These are phyloP conservation scores for Hymenoscyphus occultus DNA, from an alignment of 2,329 filamentous ascomycete species.

Conservation along the genomic window DNA sequence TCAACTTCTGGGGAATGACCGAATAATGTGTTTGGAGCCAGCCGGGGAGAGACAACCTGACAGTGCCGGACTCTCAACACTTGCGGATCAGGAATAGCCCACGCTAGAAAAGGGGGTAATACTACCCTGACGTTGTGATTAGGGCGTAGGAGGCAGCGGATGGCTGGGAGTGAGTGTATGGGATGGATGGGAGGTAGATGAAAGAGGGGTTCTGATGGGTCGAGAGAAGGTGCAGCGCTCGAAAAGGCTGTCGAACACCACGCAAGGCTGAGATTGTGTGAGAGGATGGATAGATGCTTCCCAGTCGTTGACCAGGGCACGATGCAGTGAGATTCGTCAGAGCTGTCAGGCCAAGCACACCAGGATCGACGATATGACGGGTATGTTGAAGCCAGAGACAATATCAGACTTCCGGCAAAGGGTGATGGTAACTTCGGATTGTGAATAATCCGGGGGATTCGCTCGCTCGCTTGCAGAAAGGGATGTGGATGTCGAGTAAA, in stretches of 20 bases:
- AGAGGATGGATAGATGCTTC: background rate
- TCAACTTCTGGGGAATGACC: slow-evolving; percentile 11
- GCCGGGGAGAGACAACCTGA: background rate
- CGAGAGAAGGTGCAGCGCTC: slow-evolving; percentile 1
- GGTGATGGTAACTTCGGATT: background rate
- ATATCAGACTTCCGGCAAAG: background rate
- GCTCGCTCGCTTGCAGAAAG: background rate
- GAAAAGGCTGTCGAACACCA: slow-evolving; percentile 9
- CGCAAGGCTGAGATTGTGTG: slow-evolving; percentile 12
- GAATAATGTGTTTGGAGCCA: slow-evolving; percentile 7
- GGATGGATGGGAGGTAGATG: background rate
- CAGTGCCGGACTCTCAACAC: background rate
- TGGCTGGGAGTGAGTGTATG: background rate
- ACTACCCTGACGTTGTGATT: background rate
- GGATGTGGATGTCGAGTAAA: background rate
- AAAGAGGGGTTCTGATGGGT: background rate
- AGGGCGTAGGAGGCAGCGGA: slow-evolving; percentile 1
- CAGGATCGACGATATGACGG: background rate
- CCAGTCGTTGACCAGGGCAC: slow-evolving; percentile 1
- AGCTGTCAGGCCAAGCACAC: background rate
- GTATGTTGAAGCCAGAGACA: background rate
- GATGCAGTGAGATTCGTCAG: slow-evolving; percentile 2
- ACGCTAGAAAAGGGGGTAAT: slow-evolving; percentile 7
- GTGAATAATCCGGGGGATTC: background rate
- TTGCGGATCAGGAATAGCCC: background rate